These are phyloP conservation scores for Carex kokanica DNA, from an alignment of 176 grass and related monocot genomes.

Conservation along the genomic window DNA sequence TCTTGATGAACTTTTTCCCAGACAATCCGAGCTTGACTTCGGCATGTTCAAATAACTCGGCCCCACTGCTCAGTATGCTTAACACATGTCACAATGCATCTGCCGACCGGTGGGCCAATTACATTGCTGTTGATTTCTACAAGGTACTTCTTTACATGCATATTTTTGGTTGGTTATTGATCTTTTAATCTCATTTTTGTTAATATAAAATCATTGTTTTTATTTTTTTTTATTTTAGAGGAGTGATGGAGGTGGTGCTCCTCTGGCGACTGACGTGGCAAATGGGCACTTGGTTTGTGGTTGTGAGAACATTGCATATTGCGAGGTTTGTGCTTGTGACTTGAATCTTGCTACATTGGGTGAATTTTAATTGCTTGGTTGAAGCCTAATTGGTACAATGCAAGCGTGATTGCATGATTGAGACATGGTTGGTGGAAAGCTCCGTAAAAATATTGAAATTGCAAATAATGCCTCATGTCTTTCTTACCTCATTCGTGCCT, in stretches of 20 bases:
- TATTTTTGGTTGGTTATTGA: background rate
- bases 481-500: no score
- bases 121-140: constrained; percentile 92
- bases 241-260: constrained; percentile 73
- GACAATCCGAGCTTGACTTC: constrained; percentile 40
- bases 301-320: constrained; percentile 57
- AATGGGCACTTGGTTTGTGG: constrained; percentile 80
- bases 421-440: background rate
- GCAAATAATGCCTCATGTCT: background rate
- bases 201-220: constrained; percentile 4
- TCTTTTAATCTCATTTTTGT: background rate
- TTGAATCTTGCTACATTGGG: background rate
- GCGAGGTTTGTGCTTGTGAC: constrained; percentile 44
- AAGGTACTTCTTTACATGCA: constrained; percentile 40
- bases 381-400: background rate
- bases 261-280: constrained; percentile 60
- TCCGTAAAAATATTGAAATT: background rate
- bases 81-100: constrained; percentile 69
- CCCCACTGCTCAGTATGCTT: constrained; percentile 69
- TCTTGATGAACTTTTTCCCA: constrained; percentile 83
- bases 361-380: background rate
- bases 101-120: constrained; percentile 86
- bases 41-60: constrained; percentile 60
- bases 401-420: background rate
- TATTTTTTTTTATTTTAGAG: constrained; percentile 38